Base-by-base conservation (phyloP, 1,284 basidiomycete species). In the Gomphus bonarii region DNA sequence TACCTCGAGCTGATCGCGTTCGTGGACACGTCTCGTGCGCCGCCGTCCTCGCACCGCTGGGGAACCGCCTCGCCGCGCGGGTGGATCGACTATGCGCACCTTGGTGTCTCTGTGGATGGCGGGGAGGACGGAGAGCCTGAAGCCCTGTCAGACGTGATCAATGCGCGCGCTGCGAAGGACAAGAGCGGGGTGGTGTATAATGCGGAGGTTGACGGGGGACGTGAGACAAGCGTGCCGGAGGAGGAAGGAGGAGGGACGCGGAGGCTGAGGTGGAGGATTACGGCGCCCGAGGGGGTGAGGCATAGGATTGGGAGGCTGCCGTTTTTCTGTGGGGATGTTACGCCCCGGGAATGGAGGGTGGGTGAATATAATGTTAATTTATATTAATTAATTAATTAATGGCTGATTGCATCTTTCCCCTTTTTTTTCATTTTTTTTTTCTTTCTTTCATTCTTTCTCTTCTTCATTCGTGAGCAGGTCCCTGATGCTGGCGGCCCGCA, bases 291-390 rank as follows among this genome's bases (percentile, higher is more conserved):
- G 0, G 60, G 59, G 14, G 42, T 63, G 38, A 55, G 60, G 2
- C 61, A 61, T 8, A 59, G 60, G 5, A 67, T 70, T 0, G 73
- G 76, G 1, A 61, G 64, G 1, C 63, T 81, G 12, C 84, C 85
- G n/a, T 87, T 87, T 65, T 87, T 82, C 65, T 88, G 85, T 63
- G 81, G 82, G 22, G 84, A 87, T 65, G 67, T 85, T 2, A 86
- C 84, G 6, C 76, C 81, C 3, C 69, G 84, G 50, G 62, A 66
- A 3, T 73, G 75, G 67, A 70, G 85, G 66, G 85, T 84, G 22
- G 9, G 50, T 20, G 28, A 11, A 8, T 1, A 22, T 25, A 36
- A 1, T 7, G n/a, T 10, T 38, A 22, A 3, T n/a, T n/a, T n/a
- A n/a, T n/a, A n/a, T n/a, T n/a, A n/a, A n/a, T n/a, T n/a, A n/a